Percentiles rank a stretch among this genome's conserved stretches.
These are phyloP conservation scores for Groenewaldozyma salmanticensis DNA, from an alignment of 805 yeast species.

Conservation along the genomic window DNA sequence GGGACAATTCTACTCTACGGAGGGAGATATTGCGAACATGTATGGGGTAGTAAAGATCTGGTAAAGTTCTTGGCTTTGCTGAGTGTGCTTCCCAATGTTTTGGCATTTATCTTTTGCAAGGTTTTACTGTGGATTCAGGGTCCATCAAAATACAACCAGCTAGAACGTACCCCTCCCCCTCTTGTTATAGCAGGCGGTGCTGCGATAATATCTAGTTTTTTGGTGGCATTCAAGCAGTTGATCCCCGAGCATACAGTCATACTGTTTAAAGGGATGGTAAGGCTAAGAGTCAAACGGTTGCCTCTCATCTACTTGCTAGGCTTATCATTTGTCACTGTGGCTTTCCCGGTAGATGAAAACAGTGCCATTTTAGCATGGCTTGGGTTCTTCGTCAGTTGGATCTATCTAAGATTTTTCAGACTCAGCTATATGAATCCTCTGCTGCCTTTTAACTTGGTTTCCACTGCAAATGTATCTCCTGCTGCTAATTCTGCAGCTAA, in stretches of 20 bases:
- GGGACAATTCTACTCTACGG: slow-evolving; percentile 37
- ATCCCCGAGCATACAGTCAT: slow-evolving; percentile 51
- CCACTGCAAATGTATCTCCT: slow-evolving; percentile 4
- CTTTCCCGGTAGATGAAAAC: slow-evolving; percentile 19
- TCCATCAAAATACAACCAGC: slow-evolving; percentile 13
- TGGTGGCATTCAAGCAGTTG: slow-evolving; percentile 58
- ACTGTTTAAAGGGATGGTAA: slow-evolving; percentile 37
- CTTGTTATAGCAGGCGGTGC: slow-evolving; percentile 32
- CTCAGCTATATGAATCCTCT: slow-evolving; percentile 42
- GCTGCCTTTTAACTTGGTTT: slow-evolving; percentile 33
- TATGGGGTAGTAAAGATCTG: slow-evolving; percentile 52
- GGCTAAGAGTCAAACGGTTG: slow-evolving; percentile 34
- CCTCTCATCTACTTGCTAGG: slow-evolving; percentile 31
- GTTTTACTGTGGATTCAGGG: not conserved
- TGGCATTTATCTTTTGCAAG: slow-evolving; percentile 23
- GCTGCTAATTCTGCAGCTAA: slow-evolving; percentile 4
- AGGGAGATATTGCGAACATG: slow-evolving; percentile 55
- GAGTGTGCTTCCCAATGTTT: slow-evolving; percentile 30
- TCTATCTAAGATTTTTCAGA: slow-evolving; percentile 71
- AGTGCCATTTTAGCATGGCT: slow-evolving; percentile 22
- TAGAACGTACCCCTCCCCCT: slow-evolving; percentile 7
- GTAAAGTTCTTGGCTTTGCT: slow-evolving; percentile 36
- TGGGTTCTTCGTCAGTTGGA: slow-evolving; percentile 60
- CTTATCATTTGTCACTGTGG: slow-evolving; percentile 18
- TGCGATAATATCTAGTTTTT: slow-evolving; percentile 46